phyloP scores from a whole-genome alignment of 352 stramenopile genomes.

The Globisporangium lucens region DNA sequence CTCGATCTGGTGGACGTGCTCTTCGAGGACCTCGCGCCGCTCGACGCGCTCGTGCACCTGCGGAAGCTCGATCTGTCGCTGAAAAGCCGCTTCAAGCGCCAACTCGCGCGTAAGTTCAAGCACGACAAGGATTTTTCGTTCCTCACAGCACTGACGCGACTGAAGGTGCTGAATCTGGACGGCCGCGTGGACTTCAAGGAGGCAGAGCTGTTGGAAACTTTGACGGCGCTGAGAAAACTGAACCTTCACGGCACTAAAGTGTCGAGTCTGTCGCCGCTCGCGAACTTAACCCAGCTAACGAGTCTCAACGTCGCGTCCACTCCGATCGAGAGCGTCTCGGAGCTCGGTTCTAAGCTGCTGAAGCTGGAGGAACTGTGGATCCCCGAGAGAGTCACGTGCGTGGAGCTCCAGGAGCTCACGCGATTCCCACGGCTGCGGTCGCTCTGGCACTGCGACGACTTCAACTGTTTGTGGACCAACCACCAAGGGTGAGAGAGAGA shows the following conservation, averaged over 20 bases:
- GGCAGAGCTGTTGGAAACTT: conserved; percentile 27
- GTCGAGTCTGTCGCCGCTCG: conserved; percentile 30
- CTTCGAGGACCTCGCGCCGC: conserved; percentile 43
- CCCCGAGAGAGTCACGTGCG: conserved; percentile 38
- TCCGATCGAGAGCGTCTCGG: conserved; percentile 36
- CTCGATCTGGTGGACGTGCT: conserved; percentile 53
- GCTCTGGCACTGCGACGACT: conserved; percentile 62
- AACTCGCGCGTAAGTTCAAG: conserved; percentile 36
- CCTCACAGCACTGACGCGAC: conserved; percentile 26
- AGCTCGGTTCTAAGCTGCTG: conserved; percentile 20
- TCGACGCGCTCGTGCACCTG: conserved; percentile 39
- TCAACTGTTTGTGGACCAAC: conserved; percentile 64
- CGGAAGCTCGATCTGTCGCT: conserved; percentile 52
- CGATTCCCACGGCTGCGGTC: conserved; percentile 42
- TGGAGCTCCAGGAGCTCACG: conserved; percentile 31
- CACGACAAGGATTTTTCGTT: conserved; percentile 47
- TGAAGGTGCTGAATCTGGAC: conserved; percentile 47
- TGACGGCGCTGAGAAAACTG: conserved; percentile 40
- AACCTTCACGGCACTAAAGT: conserved; percentile 56
- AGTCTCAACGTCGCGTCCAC: conserved; percentile 52
- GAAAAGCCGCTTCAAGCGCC: conserved; percentile 38
- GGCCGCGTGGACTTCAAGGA: conserved; percentile 67
- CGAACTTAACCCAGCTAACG: conserved; percentile 29
- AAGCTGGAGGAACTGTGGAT: conserved; percentile 51
- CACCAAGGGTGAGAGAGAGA: conserved; percentile 22